These are phyloP conservation scores for Suillus decipiens DNA, from an alignment of 768 basidiomycete species.

Conservation along the genomic window DNA sequence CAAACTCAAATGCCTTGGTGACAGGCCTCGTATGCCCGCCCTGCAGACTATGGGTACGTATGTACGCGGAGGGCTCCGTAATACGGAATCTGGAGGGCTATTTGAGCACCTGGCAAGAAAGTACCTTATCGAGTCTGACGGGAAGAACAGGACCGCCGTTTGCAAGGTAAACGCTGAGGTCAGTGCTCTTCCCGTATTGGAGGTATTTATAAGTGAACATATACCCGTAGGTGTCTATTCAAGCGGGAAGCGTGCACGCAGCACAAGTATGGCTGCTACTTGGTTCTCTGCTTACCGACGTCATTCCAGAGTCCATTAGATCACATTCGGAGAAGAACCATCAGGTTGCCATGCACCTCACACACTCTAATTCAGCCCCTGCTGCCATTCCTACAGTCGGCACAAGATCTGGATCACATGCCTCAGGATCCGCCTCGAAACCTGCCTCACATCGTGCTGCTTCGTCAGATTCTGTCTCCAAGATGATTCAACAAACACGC, in stretches of 20 bases:
- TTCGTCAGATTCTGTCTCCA: constrained; percentile 28
- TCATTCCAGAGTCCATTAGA: constrained; percentile 40
- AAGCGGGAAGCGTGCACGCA: constrained; percentile 53
- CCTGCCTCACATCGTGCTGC: constrained; percentile 25
- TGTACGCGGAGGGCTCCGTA: constrained; percentile 20
- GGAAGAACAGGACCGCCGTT: constrained; percentile 46
- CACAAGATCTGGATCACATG: constrained; percentile 10
- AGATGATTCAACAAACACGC: constrained; percentile 8
- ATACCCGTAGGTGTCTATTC: constrained; percentile 51
- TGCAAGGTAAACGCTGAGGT: constrained; percentile 55
- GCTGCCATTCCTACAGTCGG: constrained; percentile 36
- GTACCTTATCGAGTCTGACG: constrained; percentile 46
- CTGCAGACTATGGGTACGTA: constrained; percentile 63
- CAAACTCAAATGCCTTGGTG: constrained; percentile 60
- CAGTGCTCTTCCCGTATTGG: constrained; percentile 16
- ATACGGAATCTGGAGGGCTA: constrained; percentile 21
- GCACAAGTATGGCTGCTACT: constrained; percentile 73
- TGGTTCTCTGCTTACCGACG: constrained; percentile 53
- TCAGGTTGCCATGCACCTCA: constrained; percentile 26
- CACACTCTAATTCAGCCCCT: constrained; percentile 45
- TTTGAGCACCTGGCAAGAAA: constrained; percentile 64
- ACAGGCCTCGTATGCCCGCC: constrained; percentile 48
- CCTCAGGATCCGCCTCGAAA: constrained; percentile 19
- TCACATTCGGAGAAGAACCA: constrained; percentile 21
- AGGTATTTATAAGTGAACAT: neutral